Percentiles rank a stretch among this genome's conserved stretches.
phyloP scores from a whole-genome alignment of 2,329 filamentous ascomycete species.

The Neospermospora avenae region DNA sequence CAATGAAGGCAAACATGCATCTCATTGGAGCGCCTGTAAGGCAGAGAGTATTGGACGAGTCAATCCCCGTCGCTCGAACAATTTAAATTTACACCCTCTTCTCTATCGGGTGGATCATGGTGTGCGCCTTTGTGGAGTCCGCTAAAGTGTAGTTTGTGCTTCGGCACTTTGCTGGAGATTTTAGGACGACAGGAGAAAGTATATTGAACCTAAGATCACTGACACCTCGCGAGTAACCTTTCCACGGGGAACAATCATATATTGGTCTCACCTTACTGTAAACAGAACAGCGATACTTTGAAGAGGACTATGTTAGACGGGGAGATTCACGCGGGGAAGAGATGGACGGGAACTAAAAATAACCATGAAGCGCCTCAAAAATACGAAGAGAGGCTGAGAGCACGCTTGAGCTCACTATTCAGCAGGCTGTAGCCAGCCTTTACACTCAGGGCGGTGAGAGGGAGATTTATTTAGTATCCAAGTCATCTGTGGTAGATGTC shows the following conservation, averaged over 20 bases:
- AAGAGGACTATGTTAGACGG: background rate
- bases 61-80: no score
- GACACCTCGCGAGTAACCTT: no score
- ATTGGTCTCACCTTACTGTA: background rate
- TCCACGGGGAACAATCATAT: background rate
- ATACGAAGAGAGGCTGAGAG: conserved; percentile 2
- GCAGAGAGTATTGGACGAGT: background rate
- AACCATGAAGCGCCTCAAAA: background rate
- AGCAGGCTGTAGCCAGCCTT: background rate
- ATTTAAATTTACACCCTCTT: background rate
- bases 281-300: background rate
- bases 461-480: background rate
- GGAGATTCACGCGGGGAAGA: background rate
- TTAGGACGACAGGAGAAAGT: no score
- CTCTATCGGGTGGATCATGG: background rate
- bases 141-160: no score
- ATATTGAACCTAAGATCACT: no score
- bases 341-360: background rate
- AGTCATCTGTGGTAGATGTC: background rate
- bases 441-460: background rate
- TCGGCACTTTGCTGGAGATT: no score
- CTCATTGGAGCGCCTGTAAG: background rate
- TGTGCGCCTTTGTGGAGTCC: no score
- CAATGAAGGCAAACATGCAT: background rate
- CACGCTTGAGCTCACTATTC: background rate